Evolutionary conservation across 148 eudicot species (phyloP), one percentile per base, ranked within the genome.

Genomic region (Amaranthus hypochondriacus): DNA sequence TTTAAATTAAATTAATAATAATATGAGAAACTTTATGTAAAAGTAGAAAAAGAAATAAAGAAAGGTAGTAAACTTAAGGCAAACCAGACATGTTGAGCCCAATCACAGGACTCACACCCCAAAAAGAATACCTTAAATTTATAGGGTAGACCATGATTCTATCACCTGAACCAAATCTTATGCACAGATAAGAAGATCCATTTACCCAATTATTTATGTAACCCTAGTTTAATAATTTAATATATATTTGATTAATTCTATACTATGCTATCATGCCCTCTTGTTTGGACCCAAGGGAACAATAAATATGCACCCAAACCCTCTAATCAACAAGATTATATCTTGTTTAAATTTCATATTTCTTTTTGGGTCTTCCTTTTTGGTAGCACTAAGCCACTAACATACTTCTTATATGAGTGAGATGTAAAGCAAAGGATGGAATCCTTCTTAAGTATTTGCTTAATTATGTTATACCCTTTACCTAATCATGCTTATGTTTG

Each of bases 271-370:
- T 84, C 82, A 86, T 82, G 75, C 85, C 79, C 69, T 83, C 18
- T 59, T 88, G 95, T 83, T 88, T 84, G 86, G 85, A 83, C 80
- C 79, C 79, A 78, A 81, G 95, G 95, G 86, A 84, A 87, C 95
- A 86, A 73, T 78, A 50, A 62, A 76, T 75, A 74, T 28, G 39
- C 39, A 28, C 39, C 39, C 39, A 28, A 28, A 28, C 39, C 62
- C 59, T 68, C 72, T 79, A 72, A 76, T 78, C 80, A 67, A 80
- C 56, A 56, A 76, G 55, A 7, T 66, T 48, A 65, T 68, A 70
- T 48, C 13, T 60, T 12, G 72, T 8, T 46, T 56, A 53, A 70
- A 60, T 60, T 64, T 64, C 51, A 48, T 60, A 48, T 49, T 73
- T 60, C 76, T 68, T 65, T 65, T 74, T 73, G 81, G 76, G 79